Base-by-base conservation (phyloP, 2,329 filamentous ascomycete genomes). In the Xylaria sp. region DNA sequence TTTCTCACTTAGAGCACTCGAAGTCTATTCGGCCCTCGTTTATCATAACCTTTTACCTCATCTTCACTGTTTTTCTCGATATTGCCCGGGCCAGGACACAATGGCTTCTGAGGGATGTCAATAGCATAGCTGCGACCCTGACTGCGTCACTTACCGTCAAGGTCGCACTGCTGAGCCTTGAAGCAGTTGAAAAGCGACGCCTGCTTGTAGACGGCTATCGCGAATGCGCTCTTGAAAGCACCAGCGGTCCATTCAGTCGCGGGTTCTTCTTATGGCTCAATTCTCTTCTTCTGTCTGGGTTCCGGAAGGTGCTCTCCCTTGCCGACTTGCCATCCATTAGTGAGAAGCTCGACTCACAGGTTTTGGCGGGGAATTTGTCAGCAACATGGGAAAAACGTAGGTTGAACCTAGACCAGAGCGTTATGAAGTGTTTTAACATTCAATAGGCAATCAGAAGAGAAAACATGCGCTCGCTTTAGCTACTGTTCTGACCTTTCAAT, bases 221-320 rank as follows among this genome's bases (percentile, higher is more conserved):
- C 12, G 32, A 64, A 44, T 68, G 61, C n/a, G n/a, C 68, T 6
- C 50, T 9, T 23, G 65, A 68, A 61, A 68, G 60, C 35, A 64
- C 54, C 47, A 60, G 68, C 23, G 57, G 65, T 2, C 64, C 64
- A 12, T 59, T 64, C 5, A 64, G 59, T 50, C 57, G 68, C 10
- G 66, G 60, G 6, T 48, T 61, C n/a, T 69, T 69, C 51, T 23
- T 54, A n/a, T 69, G 68, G 60, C 68, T 65, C 2, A 64, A 67
- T 57, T 53, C 60, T 18, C 60, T 67, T 32, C 57, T 69, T 40
- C 32, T 64, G 21, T 60, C 64, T 12, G 60, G 68, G 23, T 64
- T 68, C 48, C 50, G 60, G n/a, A 61, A 61, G 27, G 64, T 69
- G 35, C 54, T 69, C 5, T 58, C 50, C 23, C 16, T 68, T 9